Base-by-base conservation (phyloP, 1,284 basidiomycete species). In the Ceratobasidium sp. region DNA sequence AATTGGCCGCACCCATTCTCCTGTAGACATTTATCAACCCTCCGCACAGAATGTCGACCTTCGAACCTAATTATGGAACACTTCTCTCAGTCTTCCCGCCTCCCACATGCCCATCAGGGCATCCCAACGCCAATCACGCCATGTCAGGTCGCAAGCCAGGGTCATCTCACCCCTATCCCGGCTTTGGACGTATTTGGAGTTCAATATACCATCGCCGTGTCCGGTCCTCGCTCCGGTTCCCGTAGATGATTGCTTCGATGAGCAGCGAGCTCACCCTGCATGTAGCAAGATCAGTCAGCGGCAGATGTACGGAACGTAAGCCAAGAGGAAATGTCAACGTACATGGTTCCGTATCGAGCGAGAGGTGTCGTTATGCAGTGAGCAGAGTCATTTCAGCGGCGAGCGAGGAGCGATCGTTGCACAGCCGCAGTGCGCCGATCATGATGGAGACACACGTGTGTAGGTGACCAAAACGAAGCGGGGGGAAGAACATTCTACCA, bases 131-230 rank as follows among this genome's bases (percentile, higher is more conserved):
- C 31, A 7, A 60, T 60, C 58, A 60, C 58, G 17, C 47, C 47
- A 31, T 56, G 54, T 28, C 17, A 5, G 39, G 39, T 13, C n/a
- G n/a, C n/a, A n/a, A 51, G 8, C 20, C 54, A 60, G 58, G 58
- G 58, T 60, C 58, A 60, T 60, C 64, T 28, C 13, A 31, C 64
- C 64, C 64, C 64, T 65, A 65, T 65, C 42, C 64, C 42, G 42
- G n/a, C n/a, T 49, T 65, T 65, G 39, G 1, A 31, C 42, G 11
- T 33, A n/a, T 31, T 47, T 65, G 64, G 58, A 35, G 17, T 2
- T 6, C 47, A n/a, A 49, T 49, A 45, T 45, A 45, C 42, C n/a
- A n/a, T 42, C 47, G 17, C 47, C 17, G 7, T 60, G 58, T 37
- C 28, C 58, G 58, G 31, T 37, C 8, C 15, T 15, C 58, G 58